Conservation (phyloP, 306 rosid genomes). For the Fragaria iinumae region DNA sequence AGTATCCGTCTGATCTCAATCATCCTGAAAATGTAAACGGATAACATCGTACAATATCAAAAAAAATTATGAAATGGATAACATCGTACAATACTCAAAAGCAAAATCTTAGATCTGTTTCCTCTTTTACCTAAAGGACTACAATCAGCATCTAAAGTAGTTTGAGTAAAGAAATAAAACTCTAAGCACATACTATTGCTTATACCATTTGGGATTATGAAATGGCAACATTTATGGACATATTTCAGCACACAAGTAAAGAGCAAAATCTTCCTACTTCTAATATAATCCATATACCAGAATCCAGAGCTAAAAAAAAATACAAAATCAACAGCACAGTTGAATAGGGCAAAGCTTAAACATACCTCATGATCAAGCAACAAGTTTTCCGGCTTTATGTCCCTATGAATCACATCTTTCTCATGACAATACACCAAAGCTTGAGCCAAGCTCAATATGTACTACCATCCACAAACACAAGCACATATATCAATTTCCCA, state of each 20-base stretch:
- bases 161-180: no score
- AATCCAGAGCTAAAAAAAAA: not conserved
- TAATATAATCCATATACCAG: not conserved
- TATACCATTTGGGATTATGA: no score
- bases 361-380: conserved; percentile 83
- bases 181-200: no score
- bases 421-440: conserved; percentile 89
- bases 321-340: not conserved
- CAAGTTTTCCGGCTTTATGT: conserved; percentile 91
- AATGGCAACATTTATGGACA: no score
- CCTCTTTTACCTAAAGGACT: not conserved
- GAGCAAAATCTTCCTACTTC: not conserved
- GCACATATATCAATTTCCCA: not conserved
- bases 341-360: not conserved
- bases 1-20: not conserved
- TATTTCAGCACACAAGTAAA: not conserved
- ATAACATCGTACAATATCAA: not conserved
- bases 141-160: not conserved
- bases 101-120: not conserved
- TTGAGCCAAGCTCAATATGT: conserved; percentile 71
- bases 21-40: not conserved
- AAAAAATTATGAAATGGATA: not conserved
- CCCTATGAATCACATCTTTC: conserved; percentile 90
- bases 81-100: not conserved
- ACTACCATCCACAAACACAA: conserved; percentile 39